Conservation (phyloP, 2,329 filamentous ascomycete species). For the Aspergillus glaucus region DNA sequence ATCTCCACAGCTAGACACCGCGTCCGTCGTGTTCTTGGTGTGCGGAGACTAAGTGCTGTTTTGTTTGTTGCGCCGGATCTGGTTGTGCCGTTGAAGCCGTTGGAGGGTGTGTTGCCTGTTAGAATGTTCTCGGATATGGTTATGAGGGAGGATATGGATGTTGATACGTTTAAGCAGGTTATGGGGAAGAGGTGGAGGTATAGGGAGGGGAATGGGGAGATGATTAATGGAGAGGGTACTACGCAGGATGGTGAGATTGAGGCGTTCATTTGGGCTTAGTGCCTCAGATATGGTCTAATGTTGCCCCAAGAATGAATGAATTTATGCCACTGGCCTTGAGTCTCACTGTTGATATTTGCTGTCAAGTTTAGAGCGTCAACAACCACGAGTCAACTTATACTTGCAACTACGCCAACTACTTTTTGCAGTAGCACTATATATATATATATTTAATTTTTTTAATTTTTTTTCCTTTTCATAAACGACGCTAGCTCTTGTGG, state of each 20-base stretch:
- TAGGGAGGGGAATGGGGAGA: conserved; percentile 5
- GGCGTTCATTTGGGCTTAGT: neutral
- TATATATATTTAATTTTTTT: no score
- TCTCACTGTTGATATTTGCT: no score
- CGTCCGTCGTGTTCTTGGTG: conserved; percentile 1
- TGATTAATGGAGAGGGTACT: neutral
- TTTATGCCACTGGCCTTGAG: no score
- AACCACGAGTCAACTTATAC: no score
- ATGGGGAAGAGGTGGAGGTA: conserved; percentile 6
- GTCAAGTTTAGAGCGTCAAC: no score
- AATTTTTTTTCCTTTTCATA: no score
- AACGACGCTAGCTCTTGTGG: no score
- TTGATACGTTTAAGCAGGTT: conserved; percentile 3
- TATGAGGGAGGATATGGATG: neutral
- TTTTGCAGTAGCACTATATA: no score
- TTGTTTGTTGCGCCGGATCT: conserved; percentile 3
- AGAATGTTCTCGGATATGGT: neutral
- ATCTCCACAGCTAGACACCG: conserved; percentile 3
- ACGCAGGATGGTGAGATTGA: conserved; percentile 2
- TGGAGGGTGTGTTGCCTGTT: neutral
- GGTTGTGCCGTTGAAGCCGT: neutral
- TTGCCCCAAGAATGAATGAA: no score
- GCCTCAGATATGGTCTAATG: no score
- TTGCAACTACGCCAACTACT: no score
- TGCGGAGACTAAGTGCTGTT: conserved; percentile 3